Conservation (phyloP, 1,284 basidiomycete genomes). For the Singerocomus rubriflavus region DNA sequence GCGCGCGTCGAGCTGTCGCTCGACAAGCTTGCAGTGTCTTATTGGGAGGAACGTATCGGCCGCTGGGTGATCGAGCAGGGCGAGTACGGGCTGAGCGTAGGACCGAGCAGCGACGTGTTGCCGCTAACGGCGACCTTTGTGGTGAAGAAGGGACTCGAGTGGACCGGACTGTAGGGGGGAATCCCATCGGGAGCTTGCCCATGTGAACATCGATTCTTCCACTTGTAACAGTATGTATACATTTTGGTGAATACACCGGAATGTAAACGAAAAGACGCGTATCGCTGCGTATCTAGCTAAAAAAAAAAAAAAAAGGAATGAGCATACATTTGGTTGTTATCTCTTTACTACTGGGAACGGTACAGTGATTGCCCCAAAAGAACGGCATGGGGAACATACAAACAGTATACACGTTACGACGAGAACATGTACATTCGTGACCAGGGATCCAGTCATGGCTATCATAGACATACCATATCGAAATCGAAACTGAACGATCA, state of each 20-base stretch:
- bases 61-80: constrained; percentile 53
- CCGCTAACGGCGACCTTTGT: constrained; percentile 36
- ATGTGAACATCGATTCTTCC: background rate
- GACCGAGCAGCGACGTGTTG: constrained; percentile 42
- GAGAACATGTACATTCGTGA: constrained; percentile 1
- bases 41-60: constrained; percentile 45
- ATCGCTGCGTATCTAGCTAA: too few species aligned
- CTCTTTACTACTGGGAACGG: too few species aligned
- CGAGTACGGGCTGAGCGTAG: constrained; percentile 44
- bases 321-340: too few species aligned
- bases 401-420: background rate
- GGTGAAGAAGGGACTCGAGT: constrained; percentile 45
- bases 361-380: too few species aligned
- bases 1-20: constrained; percentile 42
- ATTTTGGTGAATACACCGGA: too few species aligned
- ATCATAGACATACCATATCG: constrained; percentile 6
- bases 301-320: too few species aligned
- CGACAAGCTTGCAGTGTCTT: constrained; percentile 59
- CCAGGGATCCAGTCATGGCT: constrained; percentile 8
- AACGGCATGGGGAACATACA: background rate
- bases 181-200: too few species aligned
- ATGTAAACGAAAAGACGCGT: too few species aligned
- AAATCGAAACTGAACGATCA: constrained; percentile 7
- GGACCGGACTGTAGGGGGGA: constrained; percentile 43
- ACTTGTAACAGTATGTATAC: background rate